Conservation (phyloP, 2,329 filamentous ascomycete species). For the Curvularia sp. region DNA sequence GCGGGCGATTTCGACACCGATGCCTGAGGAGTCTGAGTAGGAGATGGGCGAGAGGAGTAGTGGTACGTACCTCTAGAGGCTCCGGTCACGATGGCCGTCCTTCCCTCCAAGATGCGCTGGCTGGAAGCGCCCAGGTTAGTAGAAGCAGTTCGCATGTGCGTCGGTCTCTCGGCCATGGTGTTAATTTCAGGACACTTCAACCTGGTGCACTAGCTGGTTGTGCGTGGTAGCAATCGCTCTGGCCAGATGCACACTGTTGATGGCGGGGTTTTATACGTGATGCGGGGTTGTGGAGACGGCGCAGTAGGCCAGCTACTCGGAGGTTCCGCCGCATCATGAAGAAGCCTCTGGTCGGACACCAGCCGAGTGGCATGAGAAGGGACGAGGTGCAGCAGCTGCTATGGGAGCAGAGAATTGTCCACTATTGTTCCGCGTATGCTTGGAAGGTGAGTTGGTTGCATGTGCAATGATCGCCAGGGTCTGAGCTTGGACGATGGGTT, state of each 20-base stretch:
- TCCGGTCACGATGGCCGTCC: slow-evolving; percentile 80
- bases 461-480: slow-evolving; percentile 17
- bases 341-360: slow-evolving; percentile 4
- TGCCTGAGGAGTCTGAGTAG: slow-evolving; percentile 61
- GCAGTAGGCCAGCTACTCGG: slow-evolving; percentile 26
- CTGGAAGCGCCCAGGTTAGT: slow-evolving; percentile 50
- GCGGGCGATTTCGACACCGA: slow-evolving; percentile 71
- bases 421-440: slow-evolving; percentile 4
- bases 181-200: background rate
- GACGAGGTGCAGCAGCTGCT: background rate
- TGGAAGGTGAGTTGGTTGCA: background rate
- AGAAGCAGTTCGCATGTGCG: slow-evolving; percentile 46
- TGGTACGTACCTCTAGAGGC: slow-evolving; percentile 71
- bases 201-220: slow-evolving; percentile 1
- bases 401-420: background rate
- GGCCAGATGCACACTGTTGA: slow-evolving; percentile 9
- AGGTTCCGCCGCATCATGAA: slow-evolving; percentile 23
- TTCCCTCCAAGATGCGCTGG: slow-evolving; percentile 65
- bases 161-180: slow-evolving; percentile 51
- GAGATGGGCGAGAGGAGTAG: background rate
- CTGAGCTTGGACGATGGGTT: slow-evolving; percentile 9
- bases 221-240: background rate
- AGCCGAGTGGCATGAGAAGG: slow-evolving; percentile 11
- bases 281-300: slow-evolving; percentile 30
- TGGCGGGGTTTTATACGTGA: slow-evolving; percentile 31